These are phyloP conservation scores for Chrysanthemum makinoi DNA, from an alignment of 129 eudicot species.

Conservation along the genomic window DNA sequence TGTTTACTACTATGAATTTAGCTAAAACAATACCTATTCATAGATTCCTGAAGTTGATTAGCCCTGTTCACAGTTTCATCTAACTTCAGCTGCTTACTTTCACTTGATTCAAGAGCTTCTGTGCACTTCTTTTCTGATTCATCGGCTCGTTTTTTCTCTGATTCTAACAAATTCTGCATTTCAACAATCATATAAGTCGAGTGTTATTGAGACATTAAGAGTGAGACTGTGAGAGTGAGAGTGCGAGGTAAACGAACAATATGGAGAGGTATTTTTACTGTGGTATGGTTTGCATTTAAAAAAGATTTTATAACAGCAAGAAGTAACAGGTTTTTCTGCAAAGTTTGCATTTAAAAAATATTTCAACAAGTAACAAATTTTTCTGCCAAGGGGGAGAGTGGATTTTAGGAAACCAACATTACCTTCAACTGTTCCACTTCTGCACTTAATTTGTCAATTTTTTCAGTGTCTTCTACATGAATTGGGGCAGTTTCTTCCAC, in stretches of 20 bases:
- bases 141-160: slow-evolving; percentile 74
- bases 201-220: not conserved
- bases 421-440: slow-evolving; percentile 85
- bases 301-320: not conserved
- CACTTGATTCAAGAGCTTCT: slow-evolving; percentile 65
- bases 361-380: not conserved
- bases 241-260: slow-evolving; percentile 9
- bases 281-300: slow-evolving; percentile 16
- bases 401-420: slow-evolving; percentile 25
- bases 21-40: slow-evolving; percentile 55
- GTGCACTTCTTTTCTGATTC: slow-evolving; percentile 60
- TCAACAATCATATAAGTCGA: slow-evolving; percentile 13
- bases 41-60: slow-evolving; percentile 73
- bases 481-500: slow-evolving; percentile 69
- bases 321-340: not conserved
- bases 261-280: not conserved
- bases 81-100: slow-evolving; percentile 66
- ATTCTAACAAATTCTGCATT: slow-evolving; percentile 53
- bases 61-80: slow-evolving; percentile 81
- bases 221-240: not conserved
- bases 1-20: slow-evolving; percentile 9
- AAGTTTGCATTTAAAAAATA: slow-evolving; percentile 11
- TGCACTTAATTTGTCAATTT: slow-evolving; percentile 72
- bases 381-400: not conserved
- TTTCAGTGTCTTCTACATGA: slow-evolving; percentile 85